phyloP scores from a whole-genome alignment of 805 yeast species.

The Ogataea ramenticola region DNA sequence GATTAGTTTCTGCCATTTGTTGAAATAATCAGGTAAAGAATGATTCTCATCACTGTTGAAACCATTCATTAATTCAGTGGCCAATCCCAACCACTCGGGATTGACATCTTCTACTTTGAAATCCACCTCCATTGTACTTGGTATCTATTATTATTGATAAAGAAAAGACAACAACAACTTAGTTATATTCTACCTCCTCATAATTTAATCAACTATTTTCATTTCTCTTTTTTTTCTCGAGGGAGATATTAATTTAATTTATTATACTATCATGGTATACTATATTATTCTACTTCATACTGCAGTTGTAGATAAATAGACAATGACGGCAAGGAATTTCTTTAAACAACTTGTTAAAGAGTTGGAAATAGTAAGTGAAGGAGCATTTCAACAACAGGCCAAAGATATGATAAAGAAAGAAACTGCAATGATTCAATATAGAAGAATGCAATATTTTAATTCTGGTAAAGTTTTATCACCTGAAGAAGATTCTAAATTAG shows the following conservation, averaged over 20 bases:
- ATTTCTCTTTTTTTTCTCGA: no score
- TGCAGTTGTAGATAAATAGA: not conserved
- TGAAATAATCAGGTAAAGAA: conserved; percentile 12
- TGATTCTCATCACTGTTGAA: conserved; percentile 1
- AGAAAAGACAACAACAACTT: no score
- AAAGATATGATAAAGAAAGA: conserved; percentile 35
- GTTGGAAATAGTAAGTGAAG: conserved; percentile 16
- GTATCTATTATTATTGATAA: no score
- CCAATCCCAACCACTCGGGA: conserved; percentile 24
- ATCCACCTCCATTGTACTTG: conserved; percentile 2
- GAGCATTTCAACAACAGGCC: conserved; percentile 30
- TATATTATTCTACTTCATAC: no score
- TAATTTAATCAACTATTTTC: no score
- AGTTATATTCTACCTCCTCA: no score
- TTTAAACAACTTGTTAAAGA: not conserved
- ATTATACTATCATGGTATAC: no score
- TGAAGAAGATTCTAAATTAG: conserved; percentile 26
- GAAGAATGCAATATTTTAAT: conserved; percentile 36
- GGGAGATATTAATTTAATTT: no score
- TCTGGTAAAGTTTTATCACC: conserved; percentile 27
- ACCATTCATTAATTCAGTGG: conserved; percentile 24
- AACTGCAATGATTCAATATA: conserved; percentile 40
- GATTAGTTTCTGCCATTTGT: conserved; percentile 31
- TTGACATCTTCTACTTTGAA: conserved; percentile 14
- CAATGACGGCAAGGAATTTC: not conserved